Evolutionary conservation across 2,329 filamentous ascomycete species (phyloP), one percentile per base, ranked within the genome.

Genomic region (Tolypocladium inflatum): DNA sequence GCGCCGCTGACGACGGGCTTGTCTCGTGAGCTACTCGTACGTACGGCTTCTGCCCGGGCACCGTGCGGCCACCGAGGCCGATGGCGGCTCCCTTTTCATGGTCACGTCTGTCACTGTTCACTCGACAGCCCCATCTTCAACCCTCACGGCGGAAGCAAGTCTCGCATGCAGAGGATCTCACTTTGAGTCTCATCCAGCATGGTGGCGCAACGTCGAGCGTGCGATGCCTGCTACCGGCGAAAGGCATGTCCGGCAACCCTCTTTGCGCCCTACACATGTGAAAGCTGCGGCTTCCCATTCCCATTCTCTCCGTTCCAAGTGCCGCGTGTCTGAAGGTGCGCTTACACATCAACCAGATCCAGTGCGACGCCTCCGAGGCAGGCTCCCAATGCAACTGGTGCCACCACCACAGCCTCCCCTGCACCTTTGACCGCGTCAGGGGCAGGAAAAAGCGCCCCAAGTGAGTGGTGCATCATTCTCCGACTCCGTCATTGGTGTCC

Each of bases 221-320:
- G 78, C 62, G 78, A 80, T 62, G 74, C 77, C 19, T 80, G 78
- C 61, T 76, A 78, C 63, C 74, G 69, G 62, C 69, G 76, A 64
- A 80, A 80, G 76, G 78, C 76, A 69, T 41, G 60, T 39, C 30
- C 13, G 9, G 8, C 26, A 13, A 51, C 48, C 17, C 17, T 17
- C 7, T 50, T 23, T 10, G 10, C 4, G 4, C n/a, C 21, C 10
- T n/a, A 9, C 42, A 26, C 26, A 50, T 33, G 45, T 50, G 45
- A n/a, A 17, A 33, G 41, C n/a, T 55, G 57, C 56, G 39, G 37
- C 13, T 57, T 51, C n/a, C 39, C 57, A 48, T 53, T 52, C 42
- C 23, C 58, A 17, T 42, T 30, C 19, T 33, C 45, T 43, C 21
- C 30, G 19, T 35, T 1, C 17, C 48, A n/a, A 26, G 23, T 50